Evolutionary conservation across 1,284 basidiomycete species (phyloP).

Genomic region (Vanrija sp.): DNA sequence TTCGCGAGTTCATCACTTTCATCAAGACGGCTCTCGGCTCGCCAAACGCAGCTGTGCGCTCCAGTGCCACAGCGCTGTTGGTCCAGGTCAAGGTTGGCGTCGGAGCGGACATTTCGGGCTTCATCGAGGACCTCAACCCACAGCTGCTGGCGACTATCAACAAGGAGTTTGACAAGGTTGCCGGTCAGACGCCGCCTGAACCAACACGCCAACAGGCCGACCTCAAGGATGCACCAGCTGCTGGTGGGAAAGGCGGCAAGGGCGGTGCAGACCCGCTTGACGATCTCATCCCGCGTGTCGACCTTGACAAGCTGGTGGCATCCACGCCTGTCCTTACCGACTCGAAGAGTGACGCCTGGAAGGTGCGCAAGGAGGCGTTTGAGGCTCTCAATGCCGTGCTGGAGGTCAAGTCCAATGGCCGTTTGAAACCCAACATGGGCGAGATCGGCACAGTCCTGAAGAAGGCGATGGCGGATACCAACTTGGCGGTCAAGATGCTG

Average conservation of each 20-base stretch:
- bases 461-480: constrained; percentile 82
- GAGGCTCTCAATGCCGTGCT: constrained; percentile 78
- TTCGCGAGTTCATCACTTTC: constrained; percentile 84
- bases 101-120: constrained; percentile 84
- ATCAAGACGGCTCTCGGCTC: constrained; percentile 83
- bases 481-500: constrained; percentile 86
- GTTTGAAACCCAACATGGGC: constrained; percentile 88
- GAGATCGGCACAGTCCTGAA: constrained; percentile 88
- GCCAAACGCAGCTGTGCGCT: constrained; percentile 89
- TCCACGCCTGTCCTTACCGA: constrained; percentile 78
- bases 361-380: constrained; percentile 91
- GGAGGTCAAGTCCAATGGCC: constrained; percentile 85
- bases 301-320: constrained; percentile 81
- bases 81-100: constrained; percentile 91
- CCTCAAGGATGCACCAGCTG: constrained; percentile 54
- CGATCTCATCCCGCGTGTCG: constrained; percentile 91
- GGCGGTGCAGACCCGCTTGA: constrained; percentile 69
- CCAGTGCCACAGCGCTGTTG: constrained; percentile 89
- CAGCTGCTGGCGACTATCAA: constrained; percentile 89
- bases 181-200: constrained; percentile 71
- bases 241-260: constrained; percentile 51
- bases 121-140: constrained; percentile 91
- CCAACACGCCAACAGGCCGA: constrained; percentile 75
- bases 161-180: constrained; percentile 90
- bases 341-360: constrained; percentile 91